Percentiles rank a stretch among this genome's conserved stretches.
Evolutionary conservation across 345 rosid species (phyloP).

Genomic region (Brassica carinata): DNA sequence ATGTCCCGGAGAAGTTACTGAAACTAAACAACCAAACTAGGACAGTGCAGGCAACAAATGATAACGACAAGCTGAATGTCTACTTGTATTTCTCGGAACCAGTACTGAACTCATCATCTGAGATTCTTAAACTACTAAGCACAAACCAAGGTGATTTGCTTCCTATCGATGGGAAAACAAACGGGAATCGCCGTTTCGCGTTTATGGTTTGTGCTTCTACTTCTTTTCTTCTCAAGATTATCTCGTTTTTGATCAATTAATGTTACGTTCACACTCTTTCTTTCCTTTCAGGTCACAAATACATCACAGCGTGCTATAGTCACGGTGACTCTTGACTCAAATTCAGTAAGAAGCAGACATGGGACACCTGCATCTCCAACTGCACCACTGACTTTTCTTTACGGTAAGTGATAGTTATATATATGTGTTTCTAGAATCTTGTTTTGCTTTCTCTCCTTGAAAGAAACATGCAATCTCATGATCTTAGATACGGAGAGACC

Average conservation of each 20-base stretch:
- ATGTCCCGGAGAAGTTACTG: conserved; percentile 71
- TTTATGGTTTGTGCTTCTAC: conserved; percentile 57
- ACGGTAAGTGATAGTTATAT: conserved; percentile 48
- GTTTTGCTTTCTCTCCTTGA: not conserved
- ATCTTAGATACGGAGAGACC: conserved; percentile 81
- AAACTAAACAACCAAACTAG: conserved; percentile 61
- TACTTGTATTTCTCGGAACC: conserved; percentile 80
- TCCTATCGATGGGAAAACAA: conserved; percentile 57
- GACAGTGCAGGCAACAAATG: conserved; percentile 81
- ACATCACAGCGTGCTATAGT: conserved; percentile 57
- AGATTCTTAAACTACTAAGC: conserved; percentile 56
- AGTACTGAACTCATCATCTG: conserved; percentile 67
- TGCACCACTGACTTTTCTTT: conserved; percentile 81
- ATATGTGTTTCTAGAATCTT: conserved; percentile 15
- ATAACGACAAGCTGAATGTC: conserved; percentile 57
- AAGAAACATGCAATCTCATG: not conserved
- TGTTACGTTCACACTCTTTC: conserved; percentile 1
- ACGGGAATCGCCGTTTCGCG: conserved; percentile 73
- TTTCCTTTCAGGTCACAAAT: conserved; percentile 57
- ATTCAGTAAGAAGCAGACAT: conserved; percentile 62
- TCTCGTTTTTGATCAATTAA: not conserved
- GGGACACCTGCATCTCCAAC: conserved; percentile 75
- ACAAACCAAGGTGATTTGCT: conserved; percentile 61
- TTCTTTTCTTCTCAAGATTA: conserved; percentile 3
- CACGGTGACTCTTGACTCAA: conserved; percentile 54